Base-by-base conservation (phyloP, 2,329 filamentous ascomycete genomes). In the Ceratocystiopsis brevicomis region DNA sequence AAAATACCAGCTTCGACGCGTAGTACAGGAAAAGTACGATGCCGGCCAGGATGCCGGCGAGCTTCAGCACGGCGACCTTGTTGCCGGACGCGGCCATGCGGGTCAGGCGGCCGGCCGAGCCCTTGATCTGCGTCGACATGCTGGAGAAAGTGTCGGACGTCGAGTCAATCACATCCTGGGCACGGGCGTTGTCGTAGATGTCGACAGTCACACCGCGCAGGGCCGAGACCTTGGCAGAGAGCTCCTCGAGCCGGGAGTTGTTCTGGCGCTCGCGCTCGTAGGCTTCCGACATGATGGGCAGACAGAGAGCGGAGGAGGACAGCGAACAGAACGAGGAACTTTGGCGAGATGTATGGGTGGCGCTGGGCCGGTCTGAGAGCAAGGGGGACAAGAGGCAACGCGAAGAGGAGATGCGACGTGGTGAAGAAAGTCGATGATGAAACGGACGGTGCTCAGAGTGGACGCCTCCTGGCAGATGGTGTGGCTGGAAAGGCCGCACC, bases 111-210 rank as follows among this genome's bases (percentile, higher is more conserved):
- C 72, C 69, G 13, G 86, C 86, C 50, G 82, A 92, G 38, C 86
- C 85, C 58, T 85, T 88, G 47, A 98, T 66, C 50, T 78, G 79
- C 14, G 79, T 78, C 34, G 75, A 72, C 72, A 98, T 86, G 53
- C 77, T 81, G 47, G 84, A 88, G 62, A 98, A 96, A 19, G 86
- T 90, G 52, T 96, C 86, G 59, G 72, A 80, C 81, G 83, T 88
- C 55, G 76, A 78, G 61, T 98, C 85, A 52, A 98, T 82, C 49
- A 93, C 74, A 51, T 81, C 76, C 54, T 96, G 88, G 53, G 83
- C 76, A 46, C 85, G 76, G 41, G 90, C 90, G 59, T 90, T 86
- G 64, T 96, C 87, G 70, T 96, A 95, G 56, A 98, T 98, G 65
- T 98, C 86, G 51, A 96, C 76, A 37, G 90, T 98, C 41, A 98